Conservation (phyloP, 2,329 filamentous ascomycete genomes). For the Penicillium hordei region DNA sequence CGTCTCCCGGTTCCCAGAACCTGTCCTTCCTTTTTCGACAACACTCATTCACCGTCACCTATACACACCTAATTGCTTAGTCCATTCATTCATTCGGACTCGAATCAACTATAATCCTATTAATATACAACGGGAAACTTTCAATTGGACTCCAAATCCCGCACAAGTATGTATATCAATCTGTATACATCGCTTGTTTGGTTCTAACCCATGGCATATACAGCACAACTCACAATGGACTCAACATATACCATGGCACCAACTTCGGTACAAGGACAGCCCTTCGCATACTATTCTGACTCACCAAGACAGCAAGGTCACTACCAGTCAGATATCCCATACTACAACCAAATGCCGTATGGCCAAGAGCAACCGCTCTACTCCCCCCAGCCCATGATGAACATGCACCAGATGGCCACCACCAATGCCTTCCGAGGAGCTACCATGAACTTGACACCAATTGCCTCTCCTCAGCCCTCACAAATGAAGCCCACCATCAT, state of each 20-base stretch:
- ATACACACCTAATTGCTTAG: conserved; percentile 31
- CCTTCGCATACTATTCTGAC: conserved; percentile 88
- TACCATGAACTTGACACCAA: conserved; percentile 58
- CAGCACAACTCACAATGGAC: conserved; percentile 57
- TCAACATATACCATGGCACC: conserved; percentile 56
- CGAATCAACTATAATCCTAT: not conserved
- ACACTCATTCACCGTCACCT: conserved; percentile 13
- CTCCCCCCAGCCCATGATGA: conserved; percentile 45
- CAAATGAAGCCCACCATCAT: conserved; percentile 74
- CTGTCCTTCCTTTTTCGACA: conserved; percentile 37
- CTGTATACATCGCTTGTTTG: not conserved
- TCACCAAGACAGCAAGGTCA: conserved; percentile 70
- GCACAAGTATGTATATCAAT: conserved; percentile 7
- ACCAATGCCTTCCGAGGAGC: conserved; percentile 44
- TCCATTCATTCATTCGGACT: conserved; percentile 36
- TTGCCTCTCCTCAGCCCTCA: conserved; percentile 71
- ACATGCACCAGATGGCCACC: conserved; percentile 45
- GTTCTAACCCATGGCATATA: not conserved
- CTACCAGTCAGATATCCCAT: conserved; percentile 60
- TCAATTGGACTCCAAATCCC: not conserved
- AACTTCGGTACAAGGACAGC: conserved; percentile 63
- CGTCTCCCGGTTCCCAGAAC: conserved; percentile 32
- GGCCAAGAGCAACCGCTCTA: conserved; percentile 37
- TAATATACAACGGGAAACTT: conserved; percentile 4
- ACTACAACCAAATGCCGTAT: conserved; percentile 43